phyloP scores from a whole-genome alignment of 2,329 filamentous ascomycete genomes.

The Lasiodiplodia hormozganensis region DNA sequence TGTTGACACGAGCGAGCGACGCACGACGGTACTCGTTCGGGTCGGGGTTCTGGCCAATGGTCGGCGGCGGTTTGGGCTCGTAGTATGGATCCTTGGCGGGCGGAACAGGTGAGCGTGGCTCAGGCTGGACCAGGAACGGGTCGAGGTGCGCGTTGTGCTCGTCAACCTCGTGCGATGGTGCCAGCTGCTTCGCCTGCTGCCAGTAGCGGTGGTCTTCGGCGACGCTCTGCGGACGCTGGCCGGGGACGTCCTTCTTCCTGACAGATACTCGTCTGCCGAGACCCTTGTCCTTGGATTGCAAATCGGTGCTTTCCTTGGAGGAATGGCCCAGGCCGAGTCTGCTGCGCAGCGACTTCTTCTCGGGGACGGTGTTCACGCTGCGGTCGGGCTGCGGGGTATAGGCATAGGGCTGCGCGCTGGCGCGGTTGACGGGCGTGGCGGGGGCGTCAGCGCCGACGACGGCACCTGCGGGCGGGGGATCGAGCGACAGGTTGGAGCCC shows the following conservation, averaged over 20 bases:
- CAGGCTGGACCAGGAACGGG: constrained; percentile 43
- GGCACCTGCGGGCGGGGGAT: constrained; percentile 33
- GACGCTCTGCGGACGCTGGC: constrained; percentile 39
- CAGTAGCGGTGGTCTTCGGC: constrained; percentile 38
- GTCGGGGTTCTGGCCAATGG: constrained; percentile 17
- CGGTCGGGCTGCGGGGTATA: constrained; percentile 20
- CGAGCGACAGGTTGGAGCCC: constrained; percentile 39
- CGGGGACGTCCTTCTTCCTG: constrained; percentile 41
- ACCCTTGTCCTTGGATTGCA: constrained; percentile 35
- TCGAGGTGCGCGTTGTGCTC: constrained; percentile 39
- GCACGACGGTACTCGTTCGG: constrained; percentile 18
- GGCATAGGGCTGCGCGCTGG: constrained; percentile 30
- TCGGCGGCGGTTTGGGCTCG: neutral
- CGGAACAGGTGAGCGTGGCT: constrained; percentile 40
- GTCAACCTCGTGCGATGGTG: constrained; percentile 46
- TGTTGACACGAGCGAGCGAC: constrained; percentile 45
- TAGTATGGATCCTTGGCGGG: constrained; percentile 46
- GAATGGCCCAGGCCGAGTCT: constrained; percentile 28
- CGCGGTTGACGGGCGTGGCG: constrained; percentile 36
- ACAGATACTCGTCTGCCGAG: constrained; percentile 44
- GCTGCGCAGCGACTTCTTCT: constrained; percentile 30
- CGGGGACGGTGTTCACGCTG: constrained; percentile 24
- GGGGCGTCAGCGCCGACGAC: constrained; percentile 34
- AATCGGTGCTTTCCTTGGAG: constrained; percentile 36
- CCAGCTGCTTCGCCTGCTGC: constrained; percentile 38